Evolutionary conservation across 2,329 filamentous ascomycete genomes (phyloP), one percentile per base, ranked within the genome.

Genomic region (Hymenoscyphus occultus): DNA sequence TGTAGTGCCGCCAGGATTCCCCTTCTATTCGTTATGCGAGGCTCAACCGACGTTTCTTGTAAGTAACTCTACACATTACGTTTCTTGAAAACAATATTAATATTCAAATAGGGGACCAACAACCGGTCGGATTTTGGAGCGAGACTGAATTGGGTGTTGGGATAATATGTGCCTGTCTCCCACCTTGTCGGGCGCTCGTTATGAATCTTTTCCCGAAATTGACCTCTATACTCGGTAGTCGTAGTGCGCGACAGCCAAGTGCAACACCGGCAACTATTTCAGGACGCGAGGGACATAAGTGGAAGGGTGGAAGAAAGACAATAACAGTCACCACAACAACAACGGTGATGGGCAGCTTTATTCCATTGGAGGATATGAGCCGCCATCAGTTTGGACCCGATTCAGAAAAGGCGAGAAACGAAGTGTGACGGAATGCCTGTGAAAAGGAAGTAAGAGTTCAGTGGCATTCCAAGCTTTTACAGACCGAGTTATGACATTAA

Each of bases 31-130:
- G 62, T 48, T 42, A 48, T 67, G 48, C 40, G 56, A 39, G 3
- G 13, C 12, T 60, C 64, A 14, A 31, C 40, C 16, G 67, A 68
- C 59, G 58, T 65, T 19, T 66, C 64, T 6, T 68, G 67, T 68
- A 65, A 63, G 67, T 16, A 5, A 14, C 14, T 10, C 22, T 22
- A 56, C 14, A 5, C 42, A 13, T 16, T 48, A 19, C n/a, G n/a
- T 31, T 32, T 16, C 22, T n/a, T 12, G 5, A 7, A 10, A 31
- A 56, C n/a, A 56, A 56, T 56, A 56, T 10, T 56, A 12, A 31
- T 28, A 16, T n/a, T 58, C 12, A 1, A 56, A 56, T 4, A 19
- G 31, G 54, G 54, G 54, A 16, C 31, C 54, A 56, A 56, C 31
- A 31, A 32, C 54, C 54, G 5, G 31, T 56, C 10, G 31, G 14